phyloP scores from a whole-genome alignment of 192 early-diverging fungal species.

The Coemansia sp. region DNA sequence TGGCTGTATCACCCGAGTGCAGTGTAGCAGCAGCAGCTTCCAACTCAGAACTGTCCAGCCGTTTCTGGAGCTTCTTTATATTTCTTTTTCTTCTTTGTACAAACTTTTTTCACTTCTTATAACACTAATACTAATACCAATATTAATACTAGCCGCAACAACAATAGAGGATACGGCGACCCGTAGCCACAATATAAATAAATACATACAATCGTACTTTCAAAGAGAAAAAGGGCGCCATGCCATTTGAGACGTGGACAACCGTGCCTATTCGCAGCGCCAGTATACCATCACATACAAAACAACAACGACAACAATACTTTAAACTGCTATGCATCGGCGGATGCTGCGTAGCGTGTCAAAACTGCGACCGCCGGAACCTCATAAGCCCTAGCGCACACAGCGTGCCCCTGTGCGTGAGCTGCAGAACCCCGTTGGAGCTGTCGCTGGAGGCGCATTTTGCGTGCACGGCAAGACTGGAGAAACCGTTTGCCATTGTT shows the following conservation, averaged over 20 bases:
- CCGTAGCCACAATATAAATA: no score
- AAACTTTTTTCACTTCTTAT: neutral
- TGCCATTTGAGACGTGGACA: slow-evolving; percentile 23
- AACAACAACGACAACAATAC: slow-evolving; percentile 3
- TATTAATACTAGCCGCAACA: neutral
- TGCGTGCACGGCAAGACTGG: slow-evolving; percentile 36
- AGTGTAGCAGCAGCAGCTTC: no score
- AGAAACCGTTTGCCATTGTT: slow-evolving; percentile 40
- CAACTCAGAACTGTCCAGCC: no score
- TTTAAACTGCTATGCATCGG: slow-evolving; percentile 33
- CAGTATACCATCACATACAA: slow-evolving; percentile 5
- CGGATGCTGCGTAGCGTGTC: slow-evolving; percentile 35
- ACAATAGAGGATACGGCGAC: no score
- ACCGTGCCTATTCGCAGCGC: slow-evolving; percentile 13
- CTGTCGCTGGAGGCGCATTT: slow-evolving; percentile 51
- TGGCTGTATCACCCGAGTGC: no score
- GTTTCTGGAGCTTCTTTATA: no score
- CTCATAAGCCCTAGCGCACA: slow-evolving; percentile 46
- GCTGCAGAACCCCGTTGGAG: slow-evolving; percentile 33
- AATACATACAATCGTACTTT: no score
- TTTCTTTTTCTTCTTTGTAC: neutral
- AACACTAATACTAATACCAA: neutral
- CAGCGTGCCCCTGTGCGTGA: slow-evolving; percentile 28
- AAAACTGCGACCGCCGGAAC: slow-evolving; percentile 36
- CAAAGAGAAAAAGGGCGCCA: neutral